These are phyloP conservation scores for Monosporascus sp. DNA, from an alignment of 2,329 filamentous ascomycete species.

Conservation along the genomic window DNA sequence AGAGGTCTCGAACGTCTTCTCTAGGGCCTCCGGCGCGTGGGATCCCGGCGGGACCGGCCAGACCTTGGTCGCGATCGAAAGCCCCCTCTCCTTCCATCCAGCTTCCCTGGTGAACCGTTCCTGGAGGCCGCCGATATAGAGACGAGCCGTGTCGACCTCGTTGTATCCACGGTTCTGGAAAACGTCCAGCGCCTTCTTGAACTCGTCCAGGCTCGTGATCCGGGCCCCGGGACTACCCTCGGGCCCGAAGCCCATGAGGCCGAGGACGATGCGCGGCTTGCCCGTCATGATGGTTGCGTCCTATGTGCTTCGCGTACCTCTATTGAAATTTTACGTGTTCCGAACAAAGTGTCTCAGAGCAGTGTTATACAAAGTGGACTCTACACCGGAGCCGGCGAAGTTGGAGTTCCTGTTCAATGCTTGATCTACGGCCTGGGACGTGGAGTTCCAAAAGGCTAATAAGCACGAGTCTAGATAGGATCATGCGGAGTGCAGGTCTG, in stretches of 20 bases:
- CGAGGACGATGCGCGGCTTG: constrained; percentile 68
- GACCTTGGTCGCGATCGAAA: constrained; percentile 71
- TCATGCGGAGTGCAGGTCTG: neutral
- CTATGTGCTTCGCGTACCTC: neutral
- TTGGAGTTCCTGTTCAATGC: neutral
- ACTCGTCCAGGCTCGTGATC: constrained; percentile 60
- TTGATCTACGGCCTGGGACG: neutral
- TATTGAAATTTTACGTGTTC: too few species aligned
- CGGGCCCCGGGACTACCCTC: constrained; percentile 57
- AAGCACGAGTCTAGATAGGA: neutral
- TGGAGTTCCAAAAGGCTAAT: neutral
- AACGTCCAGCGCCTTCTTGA: constrained; percentile 65
- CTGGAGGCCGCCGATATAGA: constrained; percentile 67
- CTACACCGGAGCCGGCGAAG: neutral
- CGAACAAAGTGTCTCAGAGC: too few species aligned
- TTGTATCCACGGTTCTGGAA: constrained; percentile 72
- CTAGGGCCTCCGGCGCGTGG: constrained; percentile 59
- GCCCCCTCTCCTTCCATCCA: constrained; percentile 69
- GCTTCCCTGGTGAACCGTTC: constrained; percentile 73
- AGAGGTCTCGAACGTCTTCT: constrained; percentile 57
- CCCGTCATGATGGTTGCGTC: constrained; percentile 9
- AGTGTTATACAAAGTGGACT: too few species aligned
- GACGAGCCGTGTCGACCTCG: constrained; percentile 77
- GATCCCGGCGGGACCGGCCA: constrained; percentile 56
- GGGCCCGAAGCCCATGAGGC: constrained; percentile 76